These are phyloP conservation scores for Heliamphora pulchella DNA, from an alignment of 179 eudicot genomes.

Conservation along the genomic window DNA sequence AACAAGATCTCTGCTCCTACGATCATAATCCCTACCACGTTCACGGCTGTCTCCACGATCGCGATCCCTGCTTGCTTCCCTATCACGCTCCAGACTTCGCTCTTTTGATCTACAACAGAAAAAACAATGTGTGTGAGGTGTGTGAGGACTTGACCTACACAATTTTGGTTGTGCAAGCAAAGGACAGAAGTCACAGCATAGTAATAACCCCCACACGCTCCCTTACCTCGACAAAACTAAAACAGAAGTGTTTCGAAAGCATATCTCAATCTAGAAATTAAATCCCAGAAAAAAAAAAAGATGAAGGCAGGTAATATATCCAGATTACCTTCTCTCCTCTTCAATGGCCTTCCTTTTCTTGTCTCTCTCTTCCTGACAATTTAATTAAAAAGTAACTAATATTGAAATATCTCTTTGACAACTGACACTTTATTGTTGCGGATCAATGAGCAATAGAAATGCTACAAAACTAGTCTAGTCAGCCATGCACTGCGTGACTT, in stretches of 20 bases:
- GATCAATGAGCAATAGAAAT: background rate
- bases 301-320: background rate
- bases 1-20: slow-evolving; percentile 69
- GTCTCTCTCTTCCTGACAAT: slow-evolving; percentile 70
- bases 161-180: background rate
- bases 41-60: slow-evolving; percentile 58
- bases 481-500: no score
- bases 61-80: slow-evolving; percentile 66
- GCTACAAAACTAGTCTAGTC: background rate
- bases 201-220: background rate
- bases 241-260: no score
- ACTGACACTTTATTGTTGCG: background rate
- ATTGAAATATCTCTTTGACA: background rate
- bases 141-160: no score
- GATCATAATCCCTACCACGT: slow-evolving; percentile 56
- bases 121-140: no score
- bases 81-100: slow-evolving; percentile 56
- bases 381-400: slow-evolving; percentile 13
- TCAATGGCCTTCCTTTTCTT: slow-evolving; percentile 60
- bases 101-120: slow-evolving; percentile 62
- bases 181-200: background rate
- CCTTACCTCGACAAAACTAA: no score
- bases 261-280: no score
- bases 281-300: background rate
- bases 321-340: slow-evolving; percentile 68